A percentile compares a stretch with the other conserved stretches of the same genome.
Evolutionary conservation across 805 yeast genomes (phyloP).

Genomic region (Brettanomyces sp.): DNA sequence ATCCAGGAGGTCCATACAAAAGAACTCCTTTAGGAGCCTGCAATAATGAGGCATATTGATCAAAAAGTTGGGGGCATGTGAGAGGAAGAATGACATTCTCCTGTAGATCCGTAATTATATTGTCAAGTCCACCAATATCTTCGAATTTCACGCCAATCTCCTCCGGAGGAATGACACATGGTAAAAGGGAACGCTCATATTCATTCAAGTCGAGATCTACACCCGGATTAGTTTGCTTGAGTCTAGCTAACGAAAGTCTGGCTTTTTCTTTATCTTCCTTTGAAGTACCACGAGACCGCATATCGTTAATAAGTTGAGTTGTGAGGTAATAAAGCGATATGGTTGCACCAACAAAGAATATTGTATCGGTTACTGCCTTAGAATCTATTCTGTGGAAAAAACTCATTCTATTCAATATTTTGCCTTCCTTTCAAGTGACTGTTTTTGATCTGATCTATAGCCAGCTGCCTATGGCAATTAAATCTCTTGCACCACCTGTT

Average conservation of each 20-base stretch:
- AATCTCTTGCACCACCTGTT: no score
- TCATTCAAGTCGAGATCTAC: constrained; percentile 45
- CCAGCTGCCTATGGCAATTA: no score
- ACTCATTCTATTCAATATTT: constrained; percentile 1
- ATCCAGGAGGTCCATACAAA: constrained; percentile 93
- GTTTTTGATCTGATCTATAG: no score
- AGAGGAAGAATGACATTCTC: constrained; percentile 88
- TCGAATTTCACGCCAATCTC: constrained; percentile 70
- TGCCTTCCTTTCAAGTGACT: no score
- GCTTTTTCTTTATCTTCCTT: constrained; percentile 57
- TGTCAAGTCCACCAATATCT: constrained; percentile 86
- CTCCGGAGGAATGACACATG: constrained; percentile 73
- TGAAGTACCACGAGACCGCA: constrained; percentile 32
- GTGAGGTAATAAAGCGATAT: constrained; percentile 41
- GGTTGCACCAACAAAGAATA: constrained; percentile 35
- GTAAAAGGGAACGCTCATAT: constrained; percentile 72
- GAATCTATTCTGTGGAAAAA: constrained; percentile 17
- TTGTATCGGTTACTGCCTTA: constrained; percentile 21
- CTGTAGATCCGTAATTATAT: constrained; percentile 71
- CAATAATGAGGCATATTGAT: constrained; percentile 55
- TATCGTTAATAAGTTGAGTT: constrained; percentile 19
- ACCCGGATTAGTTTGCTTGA: constrained; percentile 52
- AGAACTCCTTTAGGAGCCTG: constrained; percentile 94
- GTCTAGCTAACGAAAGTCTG: constrained; percentile 43
- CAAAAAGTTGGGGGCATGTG: constrained; percentile 66